These are phyloP conservation scores for Cordyceps cateniannulata DNA, from an alignment of 2,329 filamentous ascomycete species.

Conservation along the genomic window DNA sequence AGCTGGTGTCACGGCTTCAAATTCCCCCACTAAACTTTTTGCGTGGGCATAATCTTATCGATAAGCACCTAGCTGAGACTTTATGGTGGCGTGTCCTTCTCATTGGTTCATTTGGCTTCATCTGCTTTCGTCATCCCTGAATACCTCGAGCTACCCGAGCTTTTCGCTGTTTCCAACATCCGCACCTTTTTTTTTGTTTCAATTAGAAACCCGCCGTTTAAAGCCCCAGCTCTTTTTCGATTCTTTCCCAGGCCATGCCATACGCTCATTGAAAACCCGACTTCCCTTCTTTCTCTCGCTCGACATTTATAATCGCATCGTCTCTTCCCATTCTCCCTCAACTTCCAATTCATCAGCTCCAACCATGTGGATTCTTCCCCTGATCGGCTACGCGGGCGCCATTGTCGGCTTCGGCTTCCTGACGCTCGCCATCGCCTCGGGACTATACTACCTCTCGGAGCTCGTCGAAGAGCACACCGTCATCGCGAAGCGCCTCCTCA, in stretches of 20 bases:
- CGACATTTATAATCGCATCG: background rate
- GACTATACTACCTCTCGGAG: conserved; percentile 96
- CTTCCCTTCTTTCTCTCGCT: background rate
- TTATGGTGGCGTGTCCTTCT: conserved; percentile 1
- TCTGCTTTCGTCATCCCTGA: conserved; percentile 6
- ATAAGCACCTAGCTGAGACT: background rate
- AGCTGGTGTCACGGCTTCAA: background rate
- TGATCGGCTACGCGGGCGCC: conserved; percentile 84
- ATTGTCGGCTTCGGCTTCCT: conserved; percentile 87
- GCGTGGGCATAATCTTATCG: conserved; percentile 9
- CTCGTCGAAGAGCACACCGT: conserved; percentile 98
- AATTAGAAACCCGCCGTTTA: background rate
- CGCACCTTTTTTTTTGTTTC: background rate
- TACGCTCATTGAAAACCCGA: conserved; percentile 3
- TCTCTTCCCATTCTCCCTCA: background rate
- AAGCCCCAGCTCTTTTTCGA: no score
- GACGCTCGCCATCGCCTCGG: conserved; percentile 93
- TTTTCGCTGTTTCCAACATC: background rate
- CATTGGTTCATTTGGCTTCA: background rate
- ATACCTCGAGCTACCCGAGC: background rate
- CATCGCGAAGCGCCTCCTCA: conserved; percentile 79
- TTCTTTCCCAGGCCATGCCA: background rate
- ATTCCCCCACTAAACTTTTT: conserved; percentile 3
- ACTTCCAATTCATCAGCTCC: conserved; percentile 14
- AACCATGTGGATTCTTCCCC: conserved; percentile 89